phyloP scores from a whole-genome alignment of 2,329 filamentous ascomycete species.

The Trichoderma sp. region DNA sequence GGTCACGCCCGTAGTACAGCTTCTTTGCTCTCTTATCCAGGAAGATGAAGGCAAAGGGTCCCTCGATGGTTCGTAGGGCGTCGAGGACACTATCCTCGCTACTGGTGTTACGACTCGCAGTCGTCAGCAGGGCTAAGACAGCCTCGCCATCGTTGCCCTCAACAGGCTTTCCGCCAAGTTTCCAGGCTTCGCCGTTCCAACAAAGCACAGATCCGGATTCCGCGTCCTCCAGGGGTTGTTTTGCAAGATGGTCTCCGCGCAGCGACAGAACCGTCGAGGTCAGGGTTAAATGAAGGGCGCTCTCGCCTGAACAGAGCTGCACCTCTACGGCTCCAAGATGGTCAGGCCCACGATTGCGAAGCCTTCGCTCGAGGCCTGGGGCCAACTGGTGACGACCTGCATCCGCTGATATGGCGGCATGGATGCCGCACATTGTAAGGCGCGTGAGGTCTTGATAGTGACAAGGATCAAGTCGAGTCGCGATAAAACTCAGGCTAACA shows the following conservation, averaged over 20 bases:
- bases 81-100: constrained; percentile 42
- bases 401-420: constrained; percentile 48
- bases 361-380: constrained; percentile 44
- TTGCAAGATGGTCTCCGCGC: constrained; percentile 70
- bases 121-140: constrained; percentile 63
- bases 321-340: constrained; percentile 49
- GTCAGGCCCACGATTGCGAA: constrained; percentile 62
- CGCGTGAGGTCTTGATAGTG: not conserved
- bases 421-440: constrained; percentile 61
- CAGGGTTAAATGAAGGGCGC: constrained; percentile 57
- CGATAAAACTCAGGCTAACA: not conserved
- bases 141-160: constrained; percentile 75
- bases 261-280: constrained; percentile 87
- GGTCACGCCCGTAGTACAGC: constrained; percentile 84
- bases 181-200: constrained; percentile 99
- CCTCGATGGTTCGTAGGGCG: constrained; percentile 64
- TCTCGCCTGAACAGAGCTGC: constrained; percentile 27
- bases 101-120: constrained; percentile 38
- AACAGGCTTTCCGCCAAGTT: constrained; percentile 59
- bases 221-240: constrained; percentile 69
- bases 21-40: constrained; percentile 63
- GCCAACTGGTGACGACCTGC: constrained; percentile 32
- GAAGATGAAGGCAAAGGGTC: constrained; percentile 89
- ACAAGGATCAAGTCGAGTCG: not conserved
- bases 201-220: constrained; percentile 69